Evolutionary conservation across 1,284 basidiomycete species (phyloP).

Genomic region (Leccinum subrobustum): DNA sequence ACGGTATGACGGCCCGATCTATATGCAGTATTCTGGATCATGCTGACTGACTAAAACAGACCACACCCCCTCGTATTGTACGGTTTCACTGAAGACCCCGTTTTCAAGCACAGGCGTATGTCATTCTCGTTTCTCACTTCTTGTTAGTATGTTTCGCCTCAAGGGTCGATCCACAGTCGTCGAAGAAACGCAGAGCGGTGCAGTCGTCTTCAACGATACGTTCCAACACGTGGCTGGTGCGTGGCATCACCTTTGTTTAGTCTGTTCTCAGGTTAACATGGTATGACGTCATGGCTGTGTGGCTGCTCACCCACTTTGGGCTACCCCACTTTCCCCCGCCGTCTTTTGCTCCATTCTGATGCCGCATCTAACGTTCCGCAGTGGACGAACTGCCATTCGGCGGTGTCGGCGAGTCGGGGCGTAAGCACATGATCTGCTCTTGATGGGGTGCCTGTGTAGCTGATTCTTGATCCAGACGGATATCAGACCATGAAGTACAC

Average conservation of each 20-base stretch:
- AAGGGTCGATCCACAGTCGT: conserved; percentile 38
- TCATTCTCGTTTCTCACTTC: neutral
- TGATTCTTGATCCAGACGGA: conserved; percentile 36
- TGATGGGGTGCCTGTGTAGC: neutral
- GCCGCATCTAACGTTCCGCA: neutral
- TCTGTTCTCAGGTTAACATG: neutral
- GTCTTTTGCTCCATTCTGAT: neutral
- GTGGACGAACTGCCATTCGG: conserved; percentile 28
- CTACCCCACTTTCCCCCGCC: neutral
- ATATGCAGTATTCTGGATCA: neutral
- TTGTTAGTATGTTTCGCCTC: neutral
- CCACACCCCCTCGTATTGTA: conserved; percentile 31
- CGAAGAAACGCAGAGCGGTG: conserved; percentile 48
- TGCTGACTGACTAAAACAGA: conserved; percentile 13
- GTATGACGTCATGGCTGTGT: conserved; percentile 11
- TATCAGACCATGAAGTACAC: conserved; percentile 42
- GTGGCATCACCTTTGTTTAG: neutral
- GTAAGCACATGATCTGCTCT: conserved; percentile 35
- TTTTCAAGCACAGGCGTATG: conserved; percentile 23
- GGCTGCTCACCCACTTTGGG: neutral
- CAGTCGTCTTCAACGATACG: conserved; percentile 53
- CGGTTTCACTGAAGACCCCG: conserved; percentile 31
- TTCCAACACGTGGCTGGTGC: conserved; percentile 42
- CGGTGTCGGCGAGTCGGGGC: conserved; percentile 44
- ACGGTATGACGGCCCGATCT: conserved; percentile 34